Evolutionary conservation across 306 rosid species (phyloP).

Genomic region (Echinosophora koreensis): DNA sequence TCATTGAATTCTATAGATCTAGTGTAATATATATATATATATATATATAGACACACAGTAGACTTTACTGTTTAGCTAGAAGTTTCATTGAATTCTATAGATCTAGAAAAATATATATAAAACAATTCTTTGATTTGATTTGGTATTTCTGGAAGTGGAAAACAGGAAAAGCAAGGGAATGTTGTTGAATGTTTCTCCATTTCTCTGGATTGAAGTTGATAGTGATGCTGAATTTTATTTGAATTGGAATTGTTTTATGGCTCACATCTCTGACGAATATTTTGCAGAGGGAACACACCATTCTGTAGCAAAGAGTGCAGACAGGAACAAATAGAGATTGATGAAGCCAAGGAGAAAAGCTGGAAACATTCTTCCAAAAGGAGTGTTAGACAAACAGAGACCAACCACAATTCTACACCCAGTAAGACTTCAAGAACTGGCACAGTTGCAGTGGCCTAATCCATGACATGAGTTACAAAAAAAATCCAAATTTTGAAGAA

Average conservation of each 20-base stretch:
- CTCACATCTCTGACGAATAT: slow-evolving; percentile 41
- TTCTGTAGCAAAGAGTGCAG: slow-evolving; percentile 96
- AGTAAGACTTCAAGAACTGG: slow-evolving; percentile 68
- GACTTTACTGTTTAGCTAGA: neutral
- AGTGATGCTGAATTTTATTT: slow-evolving; percentile 9
- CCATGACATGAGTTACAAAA: slow-evolving; percentile 18
- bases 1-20: slow-evolving; percentile 39
- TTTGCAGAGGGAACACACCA: slow-evolving; percentile 94
- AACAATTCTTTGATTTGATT: neutral
- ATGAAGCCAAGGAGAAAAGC: slow-evolving; percentile 74
- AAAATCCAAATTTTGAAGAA: slow-evolving; percentile 42
- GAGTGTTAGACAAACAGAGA: slow-evolving; percentile 64
- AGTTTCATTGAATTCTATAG: slow-evolving; percentile 10
- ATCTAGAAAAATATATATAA: slow-evolving; percentile 20
- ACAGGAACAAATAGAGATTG: slow-evolving; percentile 81
- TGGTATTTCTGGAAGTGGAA: neutral
- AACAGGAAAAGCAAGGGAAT: neutral
- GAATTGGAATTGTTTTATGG: neutral
- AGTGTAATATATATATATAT: neutral
- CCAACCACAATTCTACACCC: slow-evolving; percentile 60
- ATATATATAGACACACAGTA: too few species aligned
- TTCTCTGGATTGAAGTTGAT: neutral
- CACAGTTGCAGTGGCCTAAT: slow-evolving; percentile 74
- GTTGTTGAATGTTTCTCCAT: neutral
- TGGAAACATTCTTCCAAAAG: slow-evolving; percentile 70